Conservation (phyloP, 352 stramenopile species). For the Peronosclerospora sorghi region DNA sequence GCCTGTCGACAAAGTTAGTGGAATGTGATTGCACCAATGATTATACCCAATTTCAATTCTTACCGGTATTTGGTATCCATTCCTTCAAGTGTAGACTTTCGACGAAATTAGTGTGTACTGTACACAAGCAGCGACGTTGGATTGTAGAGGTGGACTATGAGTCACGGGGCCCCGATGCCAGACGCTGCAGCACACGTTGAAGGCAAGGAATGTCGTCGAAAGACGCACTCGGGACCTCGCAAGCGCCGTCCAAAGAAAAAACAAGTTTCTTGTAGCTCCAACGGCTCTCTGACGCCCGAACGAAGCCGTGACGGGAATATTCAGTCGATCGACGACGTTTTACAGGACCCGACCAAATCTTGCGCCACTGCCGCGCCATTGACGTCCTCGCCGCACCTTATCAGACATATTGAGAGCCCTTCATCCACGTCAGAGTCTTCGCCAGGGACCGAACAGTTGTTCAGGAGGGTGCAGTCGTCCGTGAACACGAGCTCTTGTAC, state of each 20-base stretch:
- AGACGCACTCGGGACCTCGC: conserved; percentile 44
- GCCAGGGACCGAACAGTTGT: neutral
- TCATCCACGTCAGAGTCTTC: neutral
- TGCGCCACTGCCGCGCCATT: conserved; percentile 29
- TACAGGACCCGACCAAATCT: conserved; percentile 2
- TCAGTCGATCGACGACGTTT: neutral
- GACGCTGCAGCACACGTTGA: conserved; percentile 5
- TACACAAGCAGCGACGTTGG: too few species aligned
- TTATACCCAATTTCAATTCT: too few species aligned
- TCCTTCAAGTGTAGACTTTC: too few species aligned
- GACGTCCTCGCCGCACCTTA: conserved; percentile 6
- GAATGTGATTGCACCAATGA: too few species aligned
- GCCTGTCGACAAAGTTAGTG: too few species aligned
- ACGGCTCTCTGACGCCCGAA: conserved; percentile 1
- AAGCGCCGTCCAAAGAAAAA: conserved; percentile 66
- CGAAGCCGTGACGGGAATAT: neutral
- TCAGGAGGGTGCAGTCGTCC: neutral
- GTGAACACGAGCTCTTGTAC: too few species aligned
- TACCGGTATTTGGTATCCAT: too few species aligned
- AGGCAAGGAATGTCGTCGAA: conserved; percentile 9
- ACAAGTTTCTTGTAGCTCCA: neutral
- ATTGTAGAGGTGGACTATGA: conserved; percentile 6
- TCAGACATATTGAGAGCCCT: neutral
- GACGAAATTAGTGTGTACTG: conserved; percentile 1
- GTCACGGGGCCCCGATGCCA: conserved; percentile 7